Evolutionary conservation across 1,284 basidiomycete species (phyloP), one percentile per base, ranked within the genome.

Genomic region (Ustilago curta): DNA sequence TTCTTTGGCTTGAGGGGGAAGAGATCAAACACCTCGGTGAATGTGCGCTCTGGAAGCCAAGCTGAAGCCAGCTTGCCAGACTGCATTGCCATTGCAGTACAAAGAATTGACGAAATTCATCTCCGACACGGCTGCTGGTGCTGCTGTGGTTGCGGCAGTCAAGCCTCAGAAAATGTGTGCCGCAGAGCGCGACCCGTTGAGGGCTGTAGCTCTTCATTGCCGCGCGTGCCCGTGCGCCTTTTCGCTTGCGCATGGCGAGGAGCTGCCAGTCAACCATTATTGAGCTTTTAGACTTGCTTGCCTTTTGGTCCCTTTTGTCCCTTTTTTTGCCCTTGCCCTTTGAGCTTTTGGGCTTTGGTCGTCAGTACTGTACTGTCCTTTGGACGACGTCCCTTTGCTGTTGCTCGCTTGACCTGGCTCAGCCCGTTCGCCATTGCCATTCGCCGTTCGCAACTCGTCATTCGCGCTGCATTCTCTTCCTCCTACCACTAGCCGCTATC

Each of bases 41-140:
- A 27, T 45, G 44, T 16, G 25, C 25, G 45, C 45, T 47, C 27
- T 31, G n/a, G 27, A 31, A 29, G 11, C 45, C 25, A 25, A 25
- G n/a, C 44, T 27, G 45, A 16, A 18, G 45, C n/a, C n/a, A n/a
- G n/a, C n/a, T n/a, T n/a, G n/a, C n/a, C n/a, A n/a, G 31, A 47
- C 27, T 47, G 47, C 47, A 16, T 48, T 48, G 47, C 11, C 27
- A 47, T 31, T 31, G 18, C n/a, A n/a, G n/a, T 27, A 3, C 1
- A 11, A 8, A 47, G 8, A 31, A 48, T 48, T 29, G 47, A 48
- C 21, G 42, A 43, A 19, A 19, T 43, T 43, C 42, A 43, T 19
- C 49, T 50, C 49, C 49, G 49, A 50, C 49, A 40, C 52, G 29
- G 27, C 42, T 43, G 19, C 25, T 11, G 23, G 25, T 27, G 50